Conservation (phyloP, 2,329 filamentous ascomycete species). For the Cercospora canescens region DNA sequence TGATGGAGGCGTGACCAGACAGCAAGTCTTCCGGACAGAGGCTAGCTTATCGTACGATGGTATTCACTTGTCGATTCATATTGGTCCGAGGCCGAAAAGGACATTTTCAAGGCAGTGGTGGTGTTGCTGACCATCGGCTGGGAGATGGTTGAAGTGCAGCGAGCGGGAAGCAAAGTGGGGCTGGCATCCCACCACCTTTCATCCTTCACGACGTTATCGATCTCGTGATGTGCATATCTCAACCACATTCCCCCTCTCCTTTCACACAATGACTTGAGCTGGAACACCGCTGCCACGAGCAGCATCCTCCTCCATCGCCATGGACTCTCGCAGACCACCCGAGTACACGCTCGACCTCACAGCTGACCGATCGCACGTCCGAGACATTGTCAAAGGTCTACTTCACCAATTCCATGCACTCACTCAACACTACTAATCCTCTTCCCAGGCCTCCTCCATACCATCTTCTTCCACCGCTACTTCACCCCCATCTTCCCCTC, state of each 20-base stretch:
- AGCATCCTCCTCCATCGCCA: conserved; percentile 34
- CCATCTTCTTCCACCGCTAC: conserved; percentile 98
- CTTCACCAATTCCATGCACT: not conserved
- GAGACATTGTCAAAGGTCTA: conserved; percentile 83
- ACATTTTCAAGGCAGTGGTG: not conserved
- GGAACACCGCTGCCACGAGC: conserved; percentile 9
- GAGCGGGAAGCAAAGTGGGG: not conserved
- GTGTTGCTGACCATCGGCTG: not conserved
- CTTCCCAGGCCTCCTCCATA: conserved; percentile 81
- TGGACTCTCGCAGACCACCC: conserved; percentile 69
- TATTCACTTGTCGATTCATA: not conserved
- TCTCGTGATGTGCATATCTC: not conserved
- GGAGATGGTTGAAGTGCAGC: not conserved
- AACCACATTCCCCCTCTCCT: not conserved
- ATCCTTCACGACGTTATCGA: not conserved
- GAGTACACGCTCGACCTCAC: conserved; percentile 95
- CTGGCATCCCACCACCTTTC: conserved; percentile 1
- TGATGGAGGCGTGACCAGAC: not conserved
- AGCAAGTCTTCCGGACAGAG: not conserved
- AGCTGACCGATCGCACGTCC: conserved; percentile 83
- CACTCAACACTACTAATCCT: not conserved
- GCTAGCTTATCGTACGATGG: not conserved
- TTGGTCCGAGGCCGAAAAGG: not conserved
- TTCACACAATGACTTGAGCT: conserved; percentile 4
- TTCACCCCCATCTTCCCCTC: conserved; percentile 82